phyloP scores from a whole-genome alignment of 129 eudicot genomes.

The Escallonia rubra region DNA sequence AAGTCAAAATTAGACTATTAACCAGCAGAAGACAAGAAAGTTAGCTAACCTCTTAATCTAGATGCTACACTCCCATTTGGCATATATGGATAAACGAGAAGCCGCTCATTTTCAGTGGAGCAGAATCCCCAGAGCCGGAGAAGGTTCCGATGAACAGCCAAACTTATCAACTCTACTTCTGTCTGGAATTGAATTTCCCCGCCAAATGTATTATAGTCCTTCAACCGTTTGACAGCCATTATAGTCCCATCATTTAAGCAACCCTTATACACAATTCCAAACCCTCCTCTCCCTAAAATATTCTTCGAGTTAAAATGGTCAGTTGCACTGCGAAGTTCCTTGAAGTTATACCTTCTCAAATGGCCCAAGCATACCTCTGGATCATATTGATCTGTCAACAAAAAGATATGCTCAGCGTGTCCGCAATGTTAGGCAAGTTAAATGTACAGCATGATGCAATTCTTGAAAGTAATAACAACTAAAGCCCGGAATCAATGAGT shows the following conservation, averaged over 20 bases:
- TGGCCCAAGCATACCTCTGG: constrained; percentile 90
- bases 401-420: background rate
- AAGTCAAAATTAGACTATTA: too few relatives aligned
- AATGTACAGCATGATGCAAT: background rate
- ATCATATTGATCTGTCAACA: constrained; percentile 78
- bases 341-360: constrained; percentile 65
- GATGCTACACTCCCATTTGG: constrained; percentile 92
- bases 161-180: constrained; percentile 84
- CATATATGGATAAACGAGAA: constrained; percentile 93
- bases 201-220: constrained; percentile 61
- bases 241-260: constrained; percentile 63
- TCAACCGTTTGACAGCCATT: constrained; percentile 87
- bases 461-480: too few relatives aligned
- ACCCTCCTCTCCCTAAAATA: constrained; percentile 87
- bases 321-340: constrained; percentile 88
- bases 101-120: constrained; percentile 78
- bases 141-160: constrained; percentile 94
- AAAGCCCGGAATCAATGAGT: background rate
- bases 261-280: constrained; percentile 81
- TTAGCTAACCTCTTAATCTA: constrained; percentile 62
- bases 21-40: background rate
- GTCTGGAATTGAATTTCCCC: constrained; percentile 96
- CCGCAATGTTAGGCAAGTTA: background rate
- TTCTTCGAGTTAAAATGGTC: constrained; percentile 74
- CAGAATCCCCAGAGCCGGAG: constrained; percentile 92